A percentile compares a stretch with the other conserved stretches of the same genome.
Conservation (phyloP, 139 green algal genomes). For the Medakamo hakoo region DNA sequence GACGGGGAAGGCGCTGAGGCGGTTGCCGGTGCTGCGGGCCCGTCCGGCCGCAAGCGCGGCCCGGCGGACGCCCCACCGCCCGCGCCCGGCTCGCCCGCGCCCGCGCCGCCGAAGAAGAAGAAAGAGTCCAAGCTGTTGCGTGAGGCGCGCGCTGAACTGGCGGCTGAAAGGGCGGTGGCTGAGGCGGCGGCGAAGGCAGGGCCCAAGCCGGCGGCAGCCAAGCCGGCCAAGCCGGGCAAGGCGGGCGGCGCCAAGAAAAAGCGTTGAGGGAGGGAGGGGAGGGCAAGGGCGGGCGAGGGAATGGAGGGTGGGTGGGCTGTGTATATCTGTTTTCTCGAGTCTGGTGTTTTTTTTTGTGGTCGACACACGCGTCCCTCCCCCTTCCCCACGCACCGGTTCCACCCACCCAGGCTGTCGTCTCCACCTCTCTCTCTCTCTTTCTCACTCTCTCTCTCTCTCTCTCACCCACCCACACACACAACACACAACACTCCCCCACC, state of each 20-base stretch:
- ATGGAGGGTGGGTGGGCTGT: not conserved
- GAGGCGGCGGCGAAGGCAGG: not conserved
- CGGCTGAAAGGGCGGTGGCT: slow-evolving; percentile 12
- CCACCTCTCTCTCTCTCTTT: not conserved
- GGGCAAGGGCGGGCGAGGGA: not conserved
- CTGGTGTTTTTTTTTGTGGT: not conserved
- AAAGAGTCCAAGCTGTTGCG: slow-evolving; percentile 22
- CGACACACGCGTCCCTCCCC: too few relatives aligned
- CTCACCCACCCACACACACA: not conserved
- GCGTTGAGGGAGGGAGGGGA: not conserved
- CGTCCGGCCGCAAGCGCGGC: not conserved
- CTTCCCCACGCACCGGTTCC: too few relatives aligned
- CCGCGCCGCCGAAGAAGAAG: slow-evolving; percentile 6
- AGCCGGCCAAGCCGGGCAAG: not conserved
- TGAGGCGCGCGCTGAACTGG: slow-evolving; percentile 17
- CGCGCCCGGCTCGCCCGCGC: not conserved
- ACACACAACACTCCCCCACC: not conserved
- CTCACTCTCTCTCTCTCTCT: not conserved
- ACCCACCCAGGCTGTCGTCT: too few relatives aligned
- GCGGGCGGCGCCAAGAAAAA: not conserved
- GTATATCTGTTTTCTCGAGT: not conserved
- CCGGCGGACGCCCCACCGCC: not conserved
- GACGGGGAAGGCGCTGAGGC: not conserved
- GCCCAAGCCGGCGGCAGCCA: not conserved
- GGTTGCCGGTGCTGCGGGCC: not conserved